Evolutionary conservation across 352 stramenopile genomes (phyloP), one percentile per base, ranked within the genome.

Genomic region (Vaucheria bursata): DNA sequence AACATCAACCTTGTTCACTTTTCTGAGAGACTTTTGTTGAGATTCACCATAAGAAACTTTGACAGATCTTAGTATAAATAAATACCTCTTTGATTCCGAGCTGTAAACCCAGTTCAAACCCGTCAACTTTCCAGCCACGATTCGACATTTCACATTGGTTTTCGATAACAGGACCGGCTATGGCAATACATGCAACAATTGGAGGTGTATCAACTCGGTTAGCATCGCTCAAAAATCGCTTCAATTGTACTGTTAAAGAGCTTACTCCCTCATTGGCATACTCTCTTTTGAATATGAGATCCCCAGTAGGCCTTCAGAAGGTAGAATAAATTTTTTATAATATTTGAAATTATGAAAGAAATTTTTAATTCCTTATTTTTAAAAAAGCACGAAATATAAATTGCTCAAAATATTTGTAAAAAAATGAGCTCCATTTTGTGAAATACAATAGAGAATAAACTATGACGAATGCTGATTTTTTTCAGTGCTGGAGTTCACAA

Each of bases 111-210:
- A 96, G 80, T n/a, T 85, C 78, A 12, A 87, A 85, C 31, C 91
- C 91, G 77, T 94, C 89, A 79, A 96, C 93, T 72, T 88, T 88
- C 91, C 91, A 96, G 80, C 89, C 88, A 79, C 97, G 97, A 78
- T 96, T 97, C 53, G 96, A 97, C 80, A 96, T 95, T 31, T 90
- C 89, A n/a, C 85, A 85, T 50, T 84, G 85, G 75, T 95, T 92
- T 8, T 87, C 69, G 33, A 73, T 85, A 35, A 93, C 90, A 1
- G 89, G 85, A 33, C 90, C 90, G n/a, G 89, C 89, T 70, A 88
- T 83, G 12, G 89, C 89, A 49, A 94, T 77, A 74, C 88, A 93
- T 0, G 82, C 87, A 5, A 73, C 29, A 36, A 70, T 34, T 7
- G 76, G 76, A 12, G 76, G 70, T n/a, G 2, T 68, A 25, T 79